Percentiles rank a stretch among this genome's conserved stretches.
These are phyloP conservation scores for Eucalyptus sideroxylon DNA, from an alignment of 345 rosid genomes.

Conservation along the genomic window DNA sequence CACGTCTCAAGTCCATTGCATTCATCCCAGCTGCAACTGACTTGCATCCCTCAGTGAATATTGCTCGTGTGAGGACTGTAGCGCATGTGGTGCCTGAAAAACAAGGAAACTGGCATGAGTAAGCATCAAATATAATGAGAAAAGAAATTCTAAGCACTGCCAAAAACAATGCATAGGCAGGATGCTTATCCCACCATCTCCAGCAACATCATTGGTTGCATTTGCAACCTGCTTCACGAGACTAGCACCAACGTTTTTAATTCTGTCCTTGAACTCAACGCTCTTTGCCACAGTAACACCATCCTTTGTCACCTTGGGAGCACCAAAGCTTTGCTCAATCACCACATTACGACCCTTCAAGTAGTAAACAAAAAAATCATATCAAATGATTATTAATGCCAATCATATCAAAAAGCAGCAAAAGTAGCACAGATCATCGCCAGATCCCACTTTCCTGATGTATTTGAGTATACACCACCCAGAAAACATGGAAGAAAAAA, in stretches of 20 bases:
- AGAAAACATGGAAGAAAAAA: background rate
- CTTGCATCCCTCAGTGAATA: constrained; percentile 89
- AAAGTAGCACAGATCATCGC: background rate
- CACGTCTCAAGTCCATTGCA: constrained; percentile 92
- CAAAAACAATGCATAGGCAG: background rate
- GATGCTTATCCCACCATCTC: constrained; percentile 56
- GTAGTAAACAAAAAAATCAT: background rate
- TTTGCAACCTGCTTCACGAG: constrained; percentile 99
- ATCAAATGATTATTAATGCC: background rate
- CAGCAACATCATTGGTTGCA: constrained; percentile 93
- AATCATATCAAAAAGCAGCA: background rate
- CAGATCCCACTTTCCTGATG: background rate
- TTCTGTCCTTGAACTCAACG: constrained; percentile 82
- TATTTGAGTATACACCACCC: background rate
- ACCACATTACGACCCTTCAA: constrained; percentile 89
- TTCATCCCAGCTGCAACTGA: constrained; percentile 97
- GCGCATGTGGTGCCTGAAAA: constrained; percentile 94
- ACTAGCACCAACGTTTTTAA: constrained; percentile 93
- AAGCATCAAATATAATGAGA: background rate
- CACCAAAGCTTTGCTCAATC: constrained; percentile 91
- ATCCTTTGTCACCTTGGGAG: constrained; percentile 97
- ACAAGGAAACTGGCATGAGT: background rate
- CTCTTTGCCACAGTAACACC: constrained; percentile 99
- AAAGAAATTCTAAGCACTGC: background rate
- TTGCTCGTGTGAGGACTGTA: constrained; percentile 79